Evolutionary conservation across 2,329 filamentous ascomycete species (phyloP).

Genomic region (Lachnellula hyalina): DNA sequence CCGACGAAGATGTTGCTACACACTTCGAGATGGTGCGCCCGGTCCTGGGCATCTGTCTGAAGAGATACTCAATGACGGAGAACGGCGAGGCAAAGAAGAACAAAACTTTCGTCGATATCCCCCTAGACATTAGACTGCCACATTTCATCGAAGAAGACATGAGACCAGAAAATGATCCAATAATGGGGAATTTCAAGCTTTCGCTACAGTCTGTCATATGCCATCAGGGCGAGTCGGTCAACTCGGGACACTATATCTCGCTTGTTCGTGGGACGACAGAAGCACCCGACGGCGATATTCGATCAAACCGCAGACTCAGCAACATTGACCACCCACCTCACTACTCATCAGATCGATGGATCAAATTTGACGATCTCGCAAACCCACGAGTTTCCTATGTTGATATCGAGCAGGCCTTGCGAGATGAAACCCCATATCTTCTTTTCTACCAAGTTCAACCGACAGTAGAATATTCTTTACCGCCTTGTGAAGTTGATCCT

Average conservation of each 20-base stretch:
- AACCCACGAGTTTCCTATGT: slow-evolving; percentile 68
- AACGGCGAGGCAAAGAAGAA: slow-evolving; percentile 65
- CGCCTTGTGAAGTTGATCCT: slow-evolving; percentile 39
- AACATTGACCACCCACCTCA: slow-evolving; percentile 48
- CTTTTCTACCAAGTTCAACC: slow-evolving; percentile 94
- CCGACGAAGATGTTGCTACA: slow-evolving; percentile 76
- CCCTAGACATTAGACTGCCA: slow-evolving; percentile 74
- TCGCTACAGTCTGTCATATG: slow-evolving; percentile 89
- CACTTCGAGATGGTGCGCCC: slow-evolving; percentile 80
- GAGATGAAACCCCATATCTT: slow-evolving; percentile 86
- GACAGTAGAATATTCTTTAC: slow-evolving; percentile 54
- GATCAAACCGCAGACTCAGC: slow-evolving; percentile 42
- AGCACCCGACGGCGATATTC: slow-evolving; percentile 53
- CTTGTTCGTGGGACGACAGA: slow-evolving; percentile 71
- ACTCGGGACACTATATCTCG: slow-evolving; percentile 87
- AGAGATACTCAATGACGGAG: slow-evolving; percentile 74
- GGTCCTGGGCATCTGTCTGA: slow-evolving; percentile 86
- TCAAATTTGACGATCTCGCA: slow-evolving; percentile 84
- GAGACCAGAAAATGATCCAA: slow-evolving; percentile 52
- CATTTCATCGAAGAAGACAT: slow-evolving; percentile 83
- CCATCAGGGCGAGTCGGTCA: slow-evolving; percentile 77
- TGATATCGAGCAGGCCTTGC: slow-evolving; percentile 71
- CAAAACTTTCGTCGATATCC: slow-evolving; percentile 86
- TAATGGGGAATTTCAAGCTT: slow-evolving; percentile 88
- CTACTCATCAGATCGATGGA: slow-evolving; percentile 73